These are phyloP conservation scores for Lachnellula cervina DNA, from an alignment of 2,329 filamentous ascomycete species.

Conservation along the genomic window DNA sequence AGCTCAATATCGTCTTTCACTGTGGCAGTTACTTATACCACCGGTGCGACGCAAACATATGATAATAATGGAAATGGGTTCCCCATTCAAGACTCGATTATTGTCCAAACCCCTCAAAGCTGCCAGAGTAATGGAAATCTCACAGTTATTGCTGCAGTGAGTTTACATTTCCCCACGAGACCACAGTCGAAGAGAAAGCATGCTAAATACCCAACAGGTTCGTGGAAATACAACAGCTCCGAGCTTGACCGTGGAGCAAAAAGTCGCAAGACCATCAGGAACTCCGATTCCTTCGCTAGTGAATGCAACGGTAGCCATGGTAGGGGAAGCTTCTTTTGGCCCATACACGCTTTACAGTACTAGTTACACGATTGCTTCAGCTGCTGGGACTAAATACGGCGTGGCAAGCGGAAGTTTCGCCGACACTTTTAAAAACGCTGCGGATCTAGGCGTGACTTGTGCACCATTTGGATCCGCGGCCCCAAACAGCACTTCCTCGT, in stretches of 20 bases:
- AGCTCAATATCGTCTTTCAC: constrained; percentile 59
- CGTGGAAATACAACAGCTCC: constrained; percentile 16
- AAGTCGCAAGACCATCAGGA: constrained; percentile 16
- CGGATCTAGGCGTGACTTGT: constrained; percentile 42
- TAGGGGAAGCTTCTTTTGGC: constrained; percentile 18
- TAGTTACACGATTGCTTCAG: constrained; percentile 13
- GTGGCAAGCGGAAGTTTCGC: constrained; percentile 27
- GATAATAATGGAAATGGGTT: constrained; percentile 56
- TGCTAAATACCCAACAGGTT: constrained; percentile 7
- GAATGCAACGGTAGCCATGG: constrained; percentile 19
- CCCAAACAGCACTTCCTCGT: constrained; percentile 5
- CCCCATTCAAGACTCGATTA: constrained; percentile 48
- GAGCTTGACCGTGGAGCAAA: constrained; percentile 18
- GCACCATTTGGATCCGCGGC: constrained; percentile 29
- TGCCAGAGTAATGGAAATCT: constrained; percentile 38
- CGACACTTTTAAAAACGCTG: constrained; percentile 47
- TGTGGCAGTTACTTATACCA: constrained; percentile 44
- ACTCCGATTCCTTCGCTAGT: constrained; percentile 20
- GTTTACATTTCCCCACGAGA: not conserved
- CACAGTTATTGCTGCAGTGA: constrained; percentile 26
- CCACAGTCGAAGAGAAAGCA: not conserved
- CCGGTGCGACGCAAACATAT: constrained; percentile 42
- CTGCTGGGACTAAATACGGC: constrained; percentile 22
- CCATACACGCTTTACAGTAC: constrained; percentile 25
- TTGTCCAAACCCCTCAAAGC: constrained; percentile 53